phyloP scores from a whole-genome alignment of 2,329 filamentous ascomycete species.

The Colletotrichum paranaense region DNA sequence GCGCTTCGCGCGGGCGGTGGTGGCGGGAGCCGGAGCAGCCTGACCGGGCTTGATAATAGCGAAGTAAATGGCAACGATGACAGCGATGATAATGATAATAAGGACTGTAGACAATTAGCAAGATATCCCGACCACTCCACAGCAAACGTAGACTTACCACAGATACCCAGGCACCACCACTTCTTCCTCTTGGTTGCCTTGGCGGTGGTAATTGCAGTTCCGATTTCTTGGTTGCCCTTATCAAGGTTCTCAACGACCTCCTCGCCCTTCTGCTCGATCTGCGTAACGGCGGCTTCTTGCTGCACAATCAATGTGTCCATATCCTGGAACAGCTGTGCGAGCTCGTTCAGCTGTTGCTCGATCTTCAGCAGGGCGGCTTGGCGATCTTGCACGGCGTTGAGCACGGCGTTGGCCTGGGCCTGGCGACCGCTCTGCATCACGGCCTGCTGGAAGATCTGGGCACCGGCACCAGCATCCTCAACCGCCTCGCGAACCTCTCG shows the following conservation, averaged over 20 bases:
- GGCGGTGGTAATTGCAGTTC: slow-evolving; percentile 84
- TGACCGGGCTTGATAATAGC: slow-evolving; percentile 49
- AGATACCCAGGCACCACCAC: slow-evolving; percentile 92
- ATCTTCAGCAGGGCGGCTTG: slow-evolving; percentile 93
- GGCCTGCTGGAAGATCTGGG: slow-evolving; percentile 89
- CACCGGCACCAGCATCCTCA: slow-evolving; percentile 72
- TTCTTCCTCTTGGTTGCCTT: slow-evolving; percentile 89
- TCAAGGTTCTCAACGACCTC: slow-evolving; percentile 86
- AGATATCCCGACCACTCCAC: neutral
- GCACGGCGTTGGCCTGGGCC: slow-evolving; percentile 82
- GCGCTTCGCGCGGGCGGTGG: slow-evolving; percentile 42
- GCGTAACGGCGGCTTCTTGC: slow-evolving; percentile 82
- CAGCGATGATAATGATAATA: slow-evolving; percentile 64
- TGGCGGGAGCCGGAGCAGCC: slow-evolving; percentile 37
- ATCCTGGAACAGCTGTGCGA: slow-evolving; percentile 89
- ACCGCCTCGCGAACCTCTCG: slow-evolving; percentile 82
- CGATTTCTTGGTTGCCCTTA: slow-evolving; percentile 87
- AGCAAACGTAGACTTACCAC: slow-evolving; percentile 56
- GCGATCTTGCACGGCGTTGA: slow-evolving; percentile 83
- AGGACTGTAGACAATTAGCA: slow-evolving; percentile 50
- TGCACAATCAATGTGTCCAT: slow-evolving; percentile 87
- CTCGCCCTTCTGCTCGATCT: slow-evolving; percentile 89
- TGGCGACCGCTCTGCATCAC: slow-evolving; percentile 84
- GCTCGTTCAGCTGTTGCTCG: slow-evolving; percentile 87
- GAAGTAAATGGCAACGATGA: slow-evolving; percentile 62